A percentile compares a stretch with the other conserved stretches of the same genome.
Conservation (phyloP, 2,329 filamentous ascomycete species). For the Beauveria varroae region DNA sequence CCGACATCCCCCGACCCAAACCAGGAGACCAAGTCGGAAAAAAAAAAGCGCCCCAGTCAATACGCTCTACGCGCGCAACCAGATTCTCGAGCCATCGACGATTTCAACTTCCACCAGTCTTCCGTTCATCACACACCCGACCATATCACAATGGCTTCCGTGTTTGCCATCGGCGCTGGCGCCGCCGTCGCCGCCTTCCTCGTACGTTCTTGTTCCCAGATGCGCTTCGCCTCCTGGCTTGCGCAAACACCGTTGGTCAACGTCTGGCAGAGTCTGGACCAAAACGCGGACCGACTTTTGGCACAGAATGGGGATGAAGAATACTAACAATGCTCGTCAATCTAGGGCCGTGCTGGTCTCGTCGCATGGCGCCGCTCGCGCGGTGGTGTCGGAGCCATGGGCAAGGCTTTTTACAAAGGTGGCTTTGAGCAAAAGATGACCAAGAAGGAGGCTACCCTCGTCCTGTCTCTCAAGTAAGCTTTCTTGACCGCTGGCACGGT, state of each 20-base stretch:
- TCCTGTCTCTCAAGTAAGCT: slow-evolving; percentile 77
- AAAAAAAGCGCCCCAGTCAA: slow-evolving; percentile 8
- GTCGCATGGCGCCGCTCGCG: slow-evolving; percentile 80
- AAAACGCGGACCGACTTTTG: too few relatives aligned
- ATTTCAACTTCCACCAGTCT: neutral
- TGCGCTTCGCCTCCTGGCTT: neutral
- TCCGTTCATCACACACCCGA: neutral
- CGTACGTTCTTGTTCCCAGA: slow-evolving; percentile 24
- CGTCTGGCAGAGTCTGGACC: too few relatives aligned
- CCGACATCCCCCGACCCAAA: slow-evolving; percentile 1
- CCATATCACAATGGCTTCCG: slow-evolving; percentile 30
- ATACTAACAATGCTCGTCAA: slow-evolving; percentile 12
- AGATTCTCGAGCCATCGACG: neutral
- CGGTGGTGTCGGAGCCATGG: slow-evolving; percentile 69
- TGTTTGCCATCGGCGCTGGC: slow-evolving; percentile 39
- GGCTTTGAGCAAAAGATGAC: slow-evolving; percentile 98
- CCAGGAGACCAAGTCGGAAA: neutral
- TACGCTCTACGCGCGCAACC: neutral
- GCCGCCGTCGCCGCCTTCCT: slow-evolving; percentile 45
- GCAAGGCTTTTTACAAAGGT: slow-evolving; percentile 94
- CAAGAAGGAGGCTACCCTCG: slow-evolving; percentile 80
- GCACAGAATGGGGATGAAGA: neutral
- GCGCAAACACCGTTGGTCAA: neutral
- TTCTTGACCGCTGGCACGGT: neutral
- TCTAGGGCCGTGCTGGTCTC: slow-evolving; percentile 81